Evolutionary conservation across 306 rosid species (phyloP), one percentile per base, ranked within the genome.

Genomic region (Acmispon strigosus): DNA sequence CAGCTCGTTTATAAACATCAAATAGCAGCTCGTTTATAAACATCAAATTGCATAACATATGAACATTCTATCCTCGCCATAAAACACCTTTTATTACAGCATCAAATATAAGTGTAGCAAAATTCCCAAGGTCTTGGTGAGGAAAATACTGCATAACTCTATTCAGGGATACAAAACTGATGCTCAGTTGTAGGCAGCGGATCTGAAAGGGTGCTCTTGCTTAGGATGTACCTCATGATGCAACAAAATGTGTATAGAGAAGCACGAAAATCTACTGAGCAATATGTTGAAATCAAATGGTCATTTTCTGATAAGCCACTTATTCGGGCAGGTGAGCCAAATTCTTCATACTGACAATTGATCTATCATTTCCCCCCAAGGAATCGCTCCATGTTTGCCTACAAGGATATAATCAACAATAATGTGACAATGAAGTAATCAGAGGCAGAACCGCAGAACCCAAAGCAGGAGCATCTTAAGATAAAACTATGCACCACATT

Each of bases 301-400:
- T 71, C 29, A 55, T 63, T 37, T 37, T 24, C 9, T 20, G 62
- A 64, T 7, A 42, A 43, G 70, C 48, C 66, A 55, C 55, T 74
- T 24, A 22, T 45, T 37, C 22, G 42, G 49, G 56, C 45, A 48
- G 14, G 52, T n/a, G 24, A 66, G 15, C 51, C 37, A 49, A 81
- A 59, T 67, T 59, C 64, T 60, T 81, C 79, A 72, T 1, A 27
- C 39, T 18, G 16, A 9, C n/a, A 39, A 69, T 5, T 27, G 66
- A 62, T 60, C 54, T 39, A 42, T 47, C 66, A 27, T 69, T 11
- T 60, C 41, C 57, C 15, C 78, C 43, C 36, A 19, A 58, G 67
- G 72, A 69, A 64, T 43, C 65, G 52, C 34, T 62, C 56, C 39
- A 0, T 61, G 58, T 16, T 48, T 39, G 58, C 62, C 76, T 53